Evolutionary conservation across 768 basidiomycete genomes (phyloP).

Genomic region (Pleurotus pulmonarius): DNA sequence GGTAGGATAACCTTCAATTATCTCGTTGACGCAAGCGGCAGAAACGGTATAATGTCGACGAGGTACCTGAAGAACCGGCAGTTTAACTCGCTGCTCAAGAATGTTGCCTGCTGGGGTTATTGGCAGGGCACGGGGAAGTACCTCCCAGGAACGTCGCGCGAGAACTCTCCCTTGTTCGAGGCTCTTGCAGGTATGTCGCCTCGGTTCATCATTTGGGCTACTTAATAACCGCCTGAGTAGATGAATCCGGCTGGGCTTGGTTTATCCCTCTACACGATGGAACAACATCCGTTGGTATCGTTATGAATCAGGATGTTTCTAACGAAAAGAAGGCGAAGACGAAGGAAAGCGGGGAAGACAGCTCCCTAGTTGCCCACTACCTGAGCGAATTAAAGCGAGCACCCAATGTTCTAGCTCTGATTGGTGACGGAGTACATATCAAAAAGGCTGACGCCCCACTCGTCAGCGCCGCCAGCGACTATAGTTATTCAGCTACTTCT

Average conservation of each 20-base stretch:
- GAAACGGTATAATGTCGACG: constrained; percentile 67
- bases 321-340: constrained; percentile 25
- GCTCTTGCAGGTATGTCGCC: constrained; percentile 54
- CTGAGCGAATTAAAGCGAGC: constrained; percentile 18
- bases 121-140: constrained; percentile 57
- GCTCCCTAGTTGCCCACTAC: constrained; percentile 20
- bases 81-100: constrained; percentile 65
- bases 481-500: constrained; percentile 12
- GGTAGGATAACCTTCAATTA: constrained; percentile 49
- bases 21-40: constrained; percentile 71
- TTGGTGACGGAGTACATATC: constrained; percentile 13
- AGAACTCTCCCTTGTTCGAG: constrained; percentile 68
- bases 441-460: constrained; percentile 4
- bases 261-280: constrained; percentile 67
- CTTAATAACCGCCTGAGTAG: constrained; percentile 23
- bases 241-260: constrained; percentile 73
- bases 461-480: constrained; percentile 13
- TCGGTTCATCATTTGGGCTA: too few species aligned
- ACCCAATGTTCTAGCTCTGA: constrained; percentile 20
- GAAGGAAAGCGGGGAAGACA: constrained; percentile 9
- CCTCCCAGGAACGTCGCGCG: constrained; percentile 41
- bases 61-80: constrained; percentile 67
- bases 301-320: constrained; percentile 53
- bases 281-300: constrained; percentile 58
- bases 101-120: constrained; percentile 78